phyloP scores from a whole-genome alignment of 1,284 basidiomycete species.

The Apiotrichum sp. region DNA sequence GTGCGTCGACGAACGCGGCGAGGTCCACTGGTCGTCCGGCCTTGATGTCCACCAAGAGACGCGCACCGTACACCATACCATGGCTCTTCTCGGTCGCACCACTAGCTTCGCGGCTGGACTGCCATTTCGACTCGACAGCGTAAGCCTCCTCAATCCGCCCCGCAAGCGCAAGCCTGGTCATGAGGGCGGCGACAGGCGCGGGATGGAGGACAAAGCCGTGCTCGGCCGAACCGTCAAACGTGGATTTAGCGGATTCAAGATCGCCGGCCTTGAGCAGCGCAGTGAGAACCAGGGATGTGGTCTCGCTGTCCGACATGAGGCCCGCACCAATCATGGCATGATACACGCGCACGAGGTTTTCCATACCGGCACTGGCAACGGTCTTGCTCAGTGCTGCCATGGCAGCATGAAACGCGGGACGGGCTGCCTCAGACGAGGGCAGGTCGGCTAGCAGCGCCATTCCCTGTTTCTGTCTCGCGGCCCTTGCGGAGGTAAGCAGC shows the following conservation, averaged over 20 bases:
- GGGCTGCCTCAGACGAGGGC: neutral
- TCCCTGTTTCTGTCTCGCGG: conserved; percentile 11
- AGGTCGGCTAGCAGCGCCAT: conserved; percentile 6
- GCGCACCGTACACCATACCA: conserved; percentile 18
- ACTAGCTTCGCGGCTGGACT: conserved; percentile 2
- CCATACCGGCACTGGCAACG: neutral
- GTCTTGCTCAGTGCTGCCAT: neutral
- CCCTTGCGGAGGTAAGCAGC: conserved; percentile 17
- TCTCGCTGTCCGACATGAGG: neutral
- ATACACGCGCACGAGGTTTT: conserved; percentile 20
- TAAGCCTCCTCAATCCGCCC: conserved; percentile 22
- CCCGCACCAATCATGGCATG: conserved; percentile 19
- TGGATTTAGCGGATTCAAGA: conserved; percentile 17
- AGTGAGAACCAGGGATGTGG: conserved; percentile 19
- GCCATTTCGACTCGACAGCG: conserved; percentile 15
- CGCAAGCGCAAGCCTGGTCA: conserved; percentile 22
- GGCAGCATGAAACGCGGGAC: neutral
- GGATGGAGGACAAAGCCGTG: conserved; percentile 16
- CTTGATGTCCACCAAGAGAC: conserved; percentile 25
- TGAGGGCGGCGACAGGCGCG: conserved; percentile 24
- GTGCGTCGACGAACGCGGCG: neutral
- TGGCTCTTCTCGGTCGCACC: neutral
- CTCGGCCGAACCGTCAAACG: conserved; percentile 18
- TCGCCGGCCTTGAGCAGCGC: conserved; percentile 20
- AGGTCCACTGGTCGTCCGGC: neutral